phyloP scores from a whole-genome alignment of 768 basidiomycete genomes.

The Cubamyces lactineus region DNA sequence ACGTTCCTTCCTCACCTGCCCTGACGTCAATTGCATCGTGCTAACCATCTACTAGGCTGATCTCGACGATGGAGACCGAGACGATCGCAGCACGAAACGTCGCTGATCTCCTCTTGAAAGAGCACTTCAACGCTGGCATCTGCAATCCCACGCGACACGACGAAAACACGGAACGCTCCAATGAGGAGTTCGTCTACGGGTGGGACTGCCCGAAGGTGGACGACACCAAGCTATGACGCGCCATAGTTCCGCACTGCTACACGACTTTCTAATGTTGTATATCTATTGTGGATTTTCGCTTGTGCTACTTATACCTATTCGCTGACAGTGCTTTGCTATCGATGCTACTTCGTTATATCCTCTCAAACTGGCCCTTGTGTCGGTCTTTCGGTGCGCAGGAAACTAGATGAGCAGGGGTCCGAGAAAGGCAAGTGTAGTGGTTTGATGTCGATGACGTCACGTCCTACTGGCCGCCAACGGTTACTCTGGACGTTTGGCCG shows the following conservation, averaged over 20 bases:
- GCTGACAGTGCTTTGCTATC: no score
- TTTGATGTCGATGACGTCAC: not conserved
- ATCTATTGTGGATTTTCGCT: no score
- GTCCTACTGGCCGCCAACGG: no score
- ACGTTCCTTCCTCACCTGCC: conserved; percentile 36
- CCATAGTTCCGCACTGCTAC: no score
- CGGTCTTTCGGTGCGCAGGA: no score
- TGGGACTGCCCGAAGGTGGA: conserved; percentile 25
- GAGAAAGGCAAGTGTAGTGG: conserved; percentile 5
- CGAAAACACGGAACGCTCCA: conserved; percentile 21
- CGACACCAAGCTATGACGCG: not conserved
- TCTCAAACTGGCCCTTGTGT: no score
- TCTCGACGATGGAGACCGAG: conserved; percentile 95
- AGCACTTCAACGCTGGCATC: conserved; percentile 71
- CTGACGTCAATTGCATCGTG: conserved; percentile 5
- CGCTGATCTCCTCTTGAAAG: conserved; percentile 76
- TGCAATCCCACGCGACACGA: conserved; percentile 40
- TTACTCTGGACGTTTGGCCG: no score
- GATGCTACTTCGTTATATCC: no score
- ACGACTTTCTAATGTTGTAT: no score
- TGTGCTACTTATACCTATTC: no score
- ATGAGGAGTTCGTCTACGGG: conserved; percentile 24
- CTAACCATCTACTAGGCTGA: conserved; percentile 51
- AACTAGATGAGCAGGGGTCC: not conserved
- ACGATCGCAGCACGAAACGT: conserved; percentile 82